Base-by-base conservation (phyloP, 495 filamentous ascomycete genomes). In the Aspergillus wentii region DNA sequence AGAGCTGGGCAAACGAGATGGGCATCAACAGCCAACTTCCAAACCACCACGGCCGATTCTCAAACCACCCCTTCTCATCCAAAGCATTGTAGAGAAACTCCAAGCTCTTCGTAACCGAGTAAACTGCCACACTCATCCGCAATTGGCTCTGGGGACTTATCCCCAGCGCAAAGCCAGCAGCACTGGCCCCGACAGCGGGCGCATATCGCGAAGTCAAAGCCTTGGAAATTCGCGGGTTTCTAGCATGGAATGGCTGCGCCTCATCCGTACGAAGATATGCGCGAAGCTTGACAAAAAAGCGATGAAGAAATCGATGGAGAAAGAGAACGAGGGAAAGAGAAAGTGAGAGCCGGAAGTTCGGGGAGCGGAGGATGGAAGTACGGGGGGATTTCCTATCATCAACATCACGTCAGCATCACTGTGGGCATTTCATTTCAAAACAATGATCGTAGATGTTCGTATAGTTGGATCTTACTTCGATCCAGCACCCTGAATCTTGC, bases 11-110 rank as follows among this genome's bases (percentile, higher is more conserved):
- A 52, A 80, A 86, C 9, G 88, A 82, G n/a, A 94, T 53, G 1
- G 92, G 92, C 74, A 95, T 90, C 51, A 97, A 64, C 73, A 97
- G 69, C 91, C 91, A 97, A 55, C 88, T 94, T 16, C 91, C 92
- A 71, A 88, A 91, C 92, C 92, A 98, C 78, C 75, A 75, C 5
- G 88, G 85, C 43, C 76, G 68, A 28, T 81, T 74, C 68, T 77
- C 80, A 35, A 95, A 71, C 69, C 78, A 84, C 5, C 91, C 91
- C 44, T 85, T 78, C 25, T 83, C 78, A 49, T 95, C 88, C 10
- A 84, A 64, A 4, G 77, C 69, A 57, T 94, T 95, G 66, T 89
- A 98, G 17, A 82, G 69, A 51, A 86, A 92, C 60, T 98, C 92
- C 38, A 90, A 63, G 5, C 87, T 83, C 22, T 85, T 77, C 35